Evolutionary conservation across 768 basidiomycete genomes (phyloP), one percentile per base, ranked within the genome.

Genomic region (Termitomyces sp.): DNA sequence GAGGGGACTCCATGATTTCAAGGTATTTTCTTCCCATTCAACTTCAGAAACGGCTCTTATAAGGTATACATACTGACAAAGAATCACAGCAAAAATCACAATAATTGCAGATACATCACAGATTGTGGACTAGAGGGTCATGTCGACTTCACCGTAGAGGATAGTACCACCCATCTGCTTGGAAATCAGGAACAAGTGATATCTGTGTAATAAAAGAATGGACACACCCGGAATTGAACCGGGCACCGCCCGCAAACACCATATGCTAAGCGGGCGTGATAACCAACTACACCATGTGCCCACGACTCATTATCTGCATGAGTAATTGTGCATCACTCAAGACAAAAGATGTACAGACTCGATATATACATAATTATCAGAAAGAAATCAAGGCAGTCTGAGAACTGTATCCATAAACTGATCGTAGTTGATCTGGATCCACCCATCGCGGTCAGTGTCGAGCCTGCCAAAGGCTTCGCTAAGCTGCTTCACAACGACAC

Each of bases 401-500:
- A 88, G 73, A 10, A 88, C 84, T 9, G 85, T 83, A 33, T 83
- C 74, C 86, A 89, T 83, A 64, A 90, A 88, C 68, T 78, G 75
- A 31, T 88, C 86, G 66, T 88, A 89, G 69, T 79, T 84, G 63
- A 90, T 81, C 73, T 85, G 83, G 62, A 89, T 75, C 84, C 84
- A 88, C n/a, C 86, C 85, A 70, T 82, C 79, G 4, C 78, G 70
- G 62, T 92, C 81, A 31, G 79, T 76, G 61, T 92, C 90, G 51
- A 87, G 75, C 47, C 76, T 69, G 56, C 77, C 77, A 77, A 92
- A 92, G 34, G 82, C 70, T 72, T 92, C 90, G 37, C 80, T 83
- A 62, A 90, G 75, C 68, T 90, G 87, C 74, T 88, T 90, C 59
- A 91, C 80, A 12, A 84, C 86, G 57, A 94, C 91, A 64, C 91